These are phyloP conservation scores for Penicillium brasilianum DNA, from an alignment of 2,329 filamentous ascomycete genomes.

Conservation along the genomic window DNA sequence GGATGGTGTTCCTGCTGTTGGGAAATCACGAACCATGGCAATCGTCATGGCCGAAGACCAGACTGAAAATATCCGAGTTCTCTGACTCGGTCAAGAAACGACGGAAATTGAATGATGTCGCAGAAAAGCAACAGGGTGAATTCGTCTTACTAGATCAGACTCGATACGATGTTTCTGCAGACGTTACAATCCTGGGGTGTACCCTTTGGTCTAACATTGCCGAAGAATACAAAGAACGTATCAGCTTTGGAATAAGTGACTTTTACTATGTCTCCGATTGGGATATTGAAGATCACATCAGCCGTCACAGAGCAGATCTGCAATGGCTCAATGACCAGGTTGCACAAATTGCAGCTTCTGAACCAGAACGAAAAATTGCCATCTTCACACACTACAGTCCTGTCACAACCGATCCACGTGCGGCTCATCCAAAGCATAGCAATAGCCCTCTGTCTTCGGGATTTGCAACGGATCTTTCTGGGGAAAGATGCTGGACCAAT, in stretches of 20 bases:
- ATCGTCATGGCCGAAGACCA: conserved; percentile 35
- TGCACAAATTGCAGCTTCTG: conserved; percentile 30
- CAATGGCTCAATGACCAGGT: conserved; percentile 49
- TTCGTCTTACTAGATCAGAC: conserved; percentile 51
- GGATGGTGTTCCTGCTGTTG: conserved; percentile 57
- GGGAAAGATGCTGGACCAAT: conserved; percentile 47
- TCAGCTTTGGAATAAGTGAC: conserved; percentile 57
- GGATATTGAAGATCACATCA: conserved; percentile 39
- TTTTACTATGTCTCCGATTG: conserved; percentile 55
- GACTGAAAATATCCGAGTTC: conserved; percentile 32
- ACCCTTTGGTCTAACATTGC: conserved; percentile 58
- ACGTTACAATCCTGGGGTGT: conserved; percentile 52
- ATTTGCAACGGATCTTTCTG: conserved; percentile 51
- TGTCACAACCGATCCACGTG: conserved; percentile 28
- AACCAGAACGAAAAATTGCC: conserved; percentile 43
- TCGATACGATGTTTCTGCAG: conserved; percentile 44
- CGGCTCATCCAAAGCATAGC: conserved; percentile 39
- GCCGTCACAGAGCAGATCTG: conserved; percentile 41
- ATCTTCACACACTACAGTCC: conserved; percentile 50
- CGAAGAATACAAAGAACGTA: conserved; percentile 39
- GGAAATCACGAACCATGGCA: conserved; percentile 64
- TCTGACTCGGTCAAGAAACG: conserved; percentile 26
- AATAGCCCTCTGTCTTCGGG: conserved; percentile 42
- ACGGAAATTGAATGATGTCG: conserved; percentile 2
- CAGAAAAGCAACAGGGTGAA: conserved; percentile 29